Percentiles rank a stretch among this genome's conserved stretches.
phyloP scores from a whole-genome alignment of 2,329 filamentous ascomycete species.

The Aspergillus sp. region DNA sequence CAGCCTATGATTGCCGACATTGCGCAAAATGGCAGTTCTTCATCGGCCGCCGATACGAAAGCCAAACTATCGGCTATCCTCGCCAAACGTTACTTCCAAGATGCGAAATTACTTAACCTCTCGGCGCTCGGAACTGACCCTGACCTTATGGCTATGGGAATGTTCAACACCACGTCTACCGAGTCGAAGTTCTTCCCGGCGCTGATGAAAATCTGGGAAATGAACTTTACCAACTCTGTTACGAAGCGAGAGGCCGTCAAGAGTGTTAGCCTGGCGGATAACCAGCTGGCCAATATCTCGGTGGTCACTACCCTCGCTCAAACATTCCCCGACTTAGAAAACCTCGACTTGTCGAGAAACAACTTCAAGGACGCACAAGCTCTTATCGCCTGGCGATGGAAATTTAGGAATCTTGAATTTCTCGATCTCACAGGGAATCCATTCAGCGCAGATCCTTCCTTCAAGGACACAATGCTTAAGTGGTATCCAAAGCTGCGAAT shows the following conservation, averaged over 20 bases:
- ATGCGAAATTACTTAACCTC: conserved; percentile 71
- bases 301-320: conserved; percentile 68
- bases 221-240: conserved; percentile 63
- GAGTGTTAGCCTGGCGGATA: conserved; percentile 75
- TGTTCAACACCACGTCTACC: conserved; percentile 64
- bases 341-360: conserved; percentile 84
- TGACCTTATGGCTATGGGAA: conserved; percentile 64
- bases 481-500: conserved; percentile 79
- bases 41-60: conserved; percentile 53
- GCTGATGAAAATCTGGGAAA: conserved; percentile 78
- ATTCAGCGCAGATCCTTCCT: conserved; percentile 56
- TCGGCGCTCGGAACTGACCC: conserved; percentile 69
- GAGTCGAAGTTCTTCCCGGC: conserved; percentile 86
- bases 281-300: conserved; percentile 65
- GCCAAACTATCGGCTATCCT: conserved; percentile 65
- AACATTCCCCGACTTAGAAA: conserved; percentile 77
- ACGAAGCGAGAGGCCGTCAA: conserved; percentile 71
- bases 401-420: conserved; percentile 72
- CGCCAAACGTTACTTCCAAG: conserved; percentile 63
- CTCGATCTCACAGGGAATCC: conserved; percentile 74
- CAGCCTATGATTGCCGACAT: conserved; percentile 15
- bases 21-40: conserved; percentile 33
- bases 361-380: conserved; percentile 61
- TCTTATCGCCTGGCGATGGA: conserved; percentile 69
- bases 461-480: conserved; percentile 61